These are phyloP conservation scores for Chalciporus piperatus DNA, from an alignment of 768 basidiomycete species.

Conservation along the genomic window DNA sequence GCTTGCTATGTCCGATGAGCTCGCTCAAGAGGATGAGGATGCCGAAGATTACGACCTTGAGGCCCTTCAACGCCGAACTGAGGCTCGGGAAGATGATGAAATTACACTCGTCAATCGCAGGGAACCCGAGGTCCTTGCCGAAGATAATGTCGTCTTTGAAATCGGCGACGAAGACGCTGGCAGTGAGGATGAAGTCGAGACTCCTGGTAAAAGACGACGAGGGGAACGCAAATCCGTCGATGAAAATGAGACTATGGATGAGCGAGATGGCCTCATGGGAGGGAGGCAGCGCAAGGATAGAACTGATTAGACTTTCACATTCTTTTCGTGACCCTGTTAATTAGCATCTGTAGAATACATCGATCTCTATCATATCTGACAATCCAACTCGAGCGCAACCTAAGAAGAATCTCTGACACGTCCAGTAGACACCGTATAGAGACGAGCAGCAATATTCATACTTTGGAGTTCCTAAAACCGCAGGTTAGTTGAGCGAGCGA, in stretches of 20 bases:
- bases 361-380: slow-evolving; percentile 3
- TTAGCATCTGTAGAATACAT: slow-evolving; percentile 39
- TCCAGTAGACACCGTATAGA: slow-evolving; percentile 85
- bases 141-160: slow-evolving; percentile 83
- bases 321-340: slow-evolving; percentile 12
- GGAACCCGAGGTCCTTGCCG: slow-evolving; percentile 46
- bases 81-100: slow-evolving; percentile 56
- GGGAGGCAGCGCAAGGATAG: slow-evolving; percentile 34
- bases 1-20: slow-evolving; percentile 93
- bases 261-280: slow-evolving; percentile 66
- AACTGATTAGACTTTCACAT: slow-evolving; percentile 30
- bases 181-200: slow-evolving; percentile 62
- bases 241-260: slow-evolving; percentile 49
- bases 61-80: slow-evolving; percentile 56
- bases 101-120: slow-evolving; percentile 68
- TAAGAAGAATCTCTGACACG: slow-evolving; percentile 64
- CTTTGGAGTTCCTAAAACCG: slow-evolving; percentile 77
- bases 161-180: slow-evolving; percentile 81
- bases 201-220: slow-evolving; percentile 47
- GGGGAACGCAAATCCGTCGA: slow-evolving; percentile 40
- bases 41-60: slow-evolving; percentile 92
- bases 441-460: slow-evolving; percentile 90
- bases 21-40: slow-evolving; percentile 92
- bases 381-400: not conserved
- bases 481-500: not conserved